phyloP scores from a whole-genome alignment of 2,329 filamentous ascomycete genomes.

The Colletotrichum nymphaeae region DNA sequence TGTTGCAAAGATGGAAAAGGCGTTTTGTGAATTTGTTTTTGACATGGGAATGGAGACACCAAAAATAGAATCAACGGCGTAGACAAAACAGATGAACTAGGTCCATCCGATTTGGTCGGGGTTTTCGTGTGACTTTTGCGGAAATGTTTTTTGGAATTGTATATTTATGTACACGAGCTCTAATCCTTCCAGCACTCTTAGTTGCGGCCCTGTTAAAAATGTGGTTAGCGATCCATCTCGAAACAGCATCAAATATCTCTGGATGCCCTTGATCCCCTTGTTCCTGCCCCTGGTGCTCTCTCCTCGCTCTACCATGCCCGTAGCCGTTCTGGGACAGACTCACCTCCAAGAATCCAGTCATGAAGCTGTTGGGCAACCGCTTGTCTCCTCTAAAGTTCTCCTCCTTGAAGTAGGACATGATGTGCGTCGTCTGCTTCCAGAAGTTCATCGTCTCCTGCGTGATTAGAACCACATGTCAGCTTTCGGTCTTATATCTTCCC shows the following conservation, averaged over 20 bases:
- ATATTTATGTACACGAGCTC: conserved; percentile 34
- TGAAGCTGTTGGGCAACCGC: conserved; percentile 88
- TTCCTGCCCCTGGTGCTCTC: background rate
- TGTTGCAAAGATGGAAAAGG: background rate
- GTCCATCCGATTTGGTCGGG: background rate
- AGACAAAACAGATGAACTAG: conserved; percentile 19
- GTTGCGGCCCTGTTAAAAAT: conserved; percentile 36
- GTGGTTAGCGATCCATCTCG: background rate
- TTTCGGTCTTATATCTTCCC: background rate
- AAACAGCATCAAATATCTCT: background rate
- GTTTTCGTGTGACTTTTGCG: background rate
- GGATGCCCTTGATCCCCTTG: background rate
- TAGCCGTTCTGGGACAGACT: conserved; percentile 42
- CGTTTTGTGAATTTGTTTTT: background rate
- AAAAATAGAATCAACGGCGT: conserved; percentile 7
- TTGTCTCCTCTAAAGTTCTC: conserved; percentile 82
- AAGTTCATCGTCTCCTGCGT: conserved; percentile 95
- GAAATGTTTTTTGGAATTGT: conserved; percentile 19
- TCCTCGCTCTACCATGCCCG: background rate
- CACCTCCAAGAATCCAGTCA: conserved; percentile 95
- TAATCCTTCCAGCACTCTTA: conserved; percentile 30
- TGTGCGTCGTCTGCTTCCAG: conserved; percentile 96
- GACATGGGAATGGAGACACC: conserved; percentile 4
- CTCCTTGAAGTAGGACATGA: conserved; percentile 96
- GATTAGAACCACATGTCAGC: background rate